Evolutionary conservation across 164 flowering plant genomes (phyloP).

Genomic region (Warburgia ugandensis): DNA sequence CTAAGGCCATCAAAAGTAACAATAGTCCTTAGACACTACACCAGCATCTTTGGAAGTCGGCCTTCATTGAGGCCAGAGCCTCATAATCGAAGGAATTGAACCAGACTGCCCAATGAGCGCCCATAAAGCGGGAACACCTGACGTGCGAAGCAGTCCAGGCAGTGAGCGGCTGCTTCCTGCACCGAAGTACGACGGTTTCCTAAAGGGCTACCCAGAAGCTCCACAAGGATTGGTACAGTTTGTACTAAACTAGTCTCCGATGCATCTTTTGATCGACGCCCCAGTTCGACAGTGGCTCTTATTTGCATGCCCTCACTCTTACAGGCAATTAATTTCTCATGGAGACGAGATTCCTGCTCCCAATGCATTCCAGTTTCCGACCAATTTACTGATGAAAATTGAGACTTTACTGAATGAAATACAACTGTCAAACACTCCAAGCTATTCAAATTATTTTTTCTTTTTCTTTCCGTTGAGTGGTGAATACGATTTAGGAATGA

Average conservation of each 20-base stretch:
- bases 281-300: conserved; percentile 32
- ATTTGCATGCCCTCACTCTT: conserved; percentile 22
- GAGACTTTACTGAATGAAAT: no score
- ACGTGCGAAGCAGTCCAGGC: conserved; percentile 29
- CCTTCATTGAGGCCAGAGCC: conserved; percentile 28
- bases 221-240: conserved; percentile 29
- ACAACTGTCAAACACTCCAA: no score
- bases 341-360: conserved; percentile 27
- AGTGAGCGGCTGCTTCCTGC: conserved; percentile 32
- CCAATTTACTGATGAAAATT: no score
- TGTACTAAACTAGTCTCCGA: conserved; percentile 29
- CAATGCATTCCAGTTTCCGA: conserved; percentile 23
- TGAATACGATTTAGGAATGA: no score
- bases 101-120: conserved; percentile 28
- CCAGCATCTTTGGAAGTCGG: conserved; percentile 17
- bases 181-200: conserved; percentile 10
- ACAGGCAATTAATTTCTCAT: conserved; percentile 18
- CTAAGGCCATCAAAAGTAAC: conserved; percentile 19
- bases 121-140: conserved; percentile 27
- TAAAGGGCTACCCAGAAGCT: conserved; percentile 21
- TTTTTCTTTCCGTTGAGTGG: no score
- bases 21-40: conserved; percentile 28
- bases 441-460: no score
- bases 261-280: conserved; percentile 23
- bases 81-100: conserved; percentile 18